Base-by-base conservation (phyloP, 768 basidiomycete species). In the Piloderma croceum region DNA sequence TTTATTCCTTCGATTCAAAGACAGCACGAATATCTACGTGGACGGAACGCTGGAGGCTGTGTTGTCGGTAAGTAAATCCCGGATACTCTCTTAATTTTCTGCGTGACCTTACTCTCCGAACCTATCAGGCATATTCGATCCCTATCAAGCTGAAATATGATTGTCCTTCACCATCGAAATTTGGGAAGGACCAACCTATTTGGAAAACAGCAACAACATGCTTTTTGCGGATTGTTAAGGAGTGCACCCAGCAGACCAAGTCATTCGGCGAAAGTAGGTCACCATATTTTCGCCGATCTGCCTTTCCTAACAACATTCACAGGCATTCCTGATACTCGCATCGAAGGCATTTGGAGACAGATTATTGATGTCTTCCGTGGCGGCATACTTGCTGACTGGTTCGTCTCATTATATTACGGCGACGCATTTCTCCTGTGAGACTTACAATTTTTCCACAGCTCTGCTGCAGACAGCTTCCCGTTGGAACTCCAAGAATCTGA, bases 121-220 rank as follows among this genome's bases (percentile, higher is more conserved):
- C 32, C 11, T 21, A 31, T 23, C 32, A 90, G 87, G 84, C 91
- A 0, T 92, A 88, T 51, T 78, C 87, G 4, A 83, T 94, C 24
- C 92, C 94, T 2, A 79, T 97, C 57, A 91, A 92, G 54, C 67
- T 98, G 47, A 93, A 93, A 62, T 94, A 97, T 48, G 90, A 94
- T 24, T 96, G 93, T 58, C 93, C 94, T 0, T 66, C 86, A 0
- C 76, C 94, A 0, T 90, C 85, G 29, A 91, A 83, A 55, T 90
- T 79, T 54, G 90, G 89, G 3, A 83, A 88, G 39, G 94, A 93
- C 52, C 64, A 61, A 17, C 91, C 93, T 0, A 64, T 99, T 3
- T 98, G 94, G 94, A 93, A 92, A 64, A 92, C 90, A 0, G 93
- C 91, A n/a, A 90, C 86, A 2, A 75, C 70, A 11, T 80, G 71